phyloP scores from a whole-genome alignment of 192 early-diverging fungal genomes.

The Linnemannia elongata region DNA sequence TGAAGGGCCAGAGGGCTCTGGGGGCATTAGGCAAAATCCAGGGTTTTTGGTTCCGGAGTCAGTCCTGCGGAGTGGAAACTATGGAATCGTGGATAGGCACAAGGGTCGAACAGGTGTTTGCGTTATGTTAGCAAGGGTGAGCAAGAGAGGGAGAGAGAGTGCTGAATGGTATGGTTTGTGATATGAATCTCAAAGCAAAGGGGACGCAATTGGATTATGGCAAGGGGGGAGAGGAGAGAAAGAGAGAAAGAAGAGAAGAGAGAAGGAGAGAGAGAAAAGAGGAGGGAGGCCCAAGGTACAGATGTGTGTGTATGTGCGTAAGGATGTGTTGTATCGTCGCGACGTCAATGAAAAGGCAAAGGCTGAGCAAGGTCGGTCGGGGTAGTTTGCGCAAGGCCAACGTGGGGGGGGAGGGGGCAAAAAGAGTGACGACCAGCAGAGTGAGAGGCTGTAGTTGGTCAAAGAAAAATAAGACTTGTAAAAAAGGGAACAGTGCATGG shows the following conservation, averaged over 20 bases:
- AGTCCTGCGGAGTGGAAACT: neutral
- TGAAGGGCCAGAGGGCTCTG: constrained; percentile 28
- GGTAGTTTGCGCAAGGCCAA: neutral
- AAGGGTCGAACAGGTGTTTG: neutral
- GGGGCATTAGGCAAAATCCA: constrained; percentile 31
- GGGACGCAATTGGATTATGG: neutral
- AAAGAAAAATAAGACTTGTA: neutral
- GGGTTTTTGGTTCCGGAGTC: constrained; percentile 5
- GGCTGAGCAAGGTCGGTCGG: neutral
- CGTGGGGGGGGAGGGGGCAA: neutral
- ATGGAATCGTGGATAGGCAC: neutral
- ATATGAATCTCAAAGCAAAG: neutral
- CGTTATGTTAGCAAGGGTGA: neutral
- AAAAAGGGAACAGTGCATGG: constrained; percentile 7
- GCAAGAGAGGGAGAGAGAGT: neutral
- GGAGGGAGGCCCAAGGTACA: neutral
- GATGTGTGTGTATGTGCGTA: neutral
- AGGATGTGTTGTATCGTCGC: neutral
- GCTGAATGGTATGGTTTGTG: neutral
- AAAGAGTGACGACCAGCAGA: neutral
- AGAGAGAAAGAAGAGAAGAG: neutral
- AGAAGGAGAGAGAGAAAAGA: neutral
- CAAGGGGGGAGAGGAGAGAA: neutral
- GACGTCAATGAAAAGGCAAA: neutral
- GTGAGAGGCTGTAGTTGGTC: neutral